phyloP scores from a whole-genome alignment of 441 rosid species.

The Gossypium trilobum region DNA sequence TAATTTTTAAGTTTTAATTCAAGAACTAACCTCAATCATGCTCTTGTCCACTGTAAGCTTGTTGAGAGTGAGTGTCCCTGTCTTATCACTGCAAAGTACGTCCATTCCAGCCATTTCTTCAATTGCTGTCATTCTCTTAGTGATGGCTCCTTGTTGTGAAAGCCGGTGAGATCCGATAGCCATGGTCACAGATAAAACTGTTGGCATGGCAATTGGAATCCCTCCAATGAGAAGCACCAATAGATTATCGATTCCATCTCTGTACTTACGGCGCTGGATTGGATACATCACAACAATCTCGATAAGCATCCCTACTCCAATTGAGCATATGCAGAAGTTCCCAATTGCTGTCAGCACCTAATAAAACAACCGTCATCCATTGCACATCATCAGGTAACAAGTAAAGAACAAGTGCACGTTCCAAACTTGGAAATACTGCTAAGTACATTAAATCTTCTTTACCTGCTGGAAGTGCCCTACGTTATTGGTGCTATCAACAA shows the following conservation, averaged over 20 bases:
- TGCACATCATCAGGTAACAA: background rate
- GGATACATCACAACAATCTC: conserved; percentile 66
- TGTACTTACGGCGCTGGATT: conserved; percentile 45
- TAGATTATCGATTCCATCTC: conserved; percentile 59
- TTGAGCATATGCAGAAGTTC: conserved; percentile 65
- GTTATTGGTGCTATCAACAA: conserved; percentile 58
- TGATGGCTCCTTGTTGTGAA: conserved; percentile 62
- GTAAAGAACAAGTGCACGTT: background rate
- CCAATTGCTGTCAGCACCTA: conserved; percentile 62
- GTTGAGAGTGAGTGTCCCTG: conserved; percentile 70
- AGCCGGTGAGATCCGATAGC: conserved; percentile 71
- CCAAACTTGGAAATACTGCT: background rate
- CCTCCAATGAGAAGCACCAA: conserved; percentile 64
- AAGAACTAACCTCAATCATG: conserved; percentile 43
- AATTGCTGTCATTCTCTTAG: conserved; percentile 68
- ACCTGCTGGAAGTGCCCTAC: conserved; percentile 64
- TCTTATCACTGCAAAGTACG: conserved; percentile 69
- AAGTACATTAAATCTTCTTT: background rate
- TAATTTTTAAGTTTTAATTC: background rate
- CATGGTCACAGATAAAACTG: conserved; percentile 65
- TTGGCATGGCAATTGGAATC: conserved; percentile 70
- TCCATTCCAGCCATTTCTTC: conserved; percentile 77
- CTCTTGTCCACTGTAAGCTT: conserved; percentile 62
- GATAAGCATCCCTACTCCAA: conserved; percentile 46
- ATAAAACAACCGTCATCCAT: conserved; percentile 2